Conservation (phyloP, 2,329 filamentous ascomycete genomes). For the Massarina eburnea region DNA sequence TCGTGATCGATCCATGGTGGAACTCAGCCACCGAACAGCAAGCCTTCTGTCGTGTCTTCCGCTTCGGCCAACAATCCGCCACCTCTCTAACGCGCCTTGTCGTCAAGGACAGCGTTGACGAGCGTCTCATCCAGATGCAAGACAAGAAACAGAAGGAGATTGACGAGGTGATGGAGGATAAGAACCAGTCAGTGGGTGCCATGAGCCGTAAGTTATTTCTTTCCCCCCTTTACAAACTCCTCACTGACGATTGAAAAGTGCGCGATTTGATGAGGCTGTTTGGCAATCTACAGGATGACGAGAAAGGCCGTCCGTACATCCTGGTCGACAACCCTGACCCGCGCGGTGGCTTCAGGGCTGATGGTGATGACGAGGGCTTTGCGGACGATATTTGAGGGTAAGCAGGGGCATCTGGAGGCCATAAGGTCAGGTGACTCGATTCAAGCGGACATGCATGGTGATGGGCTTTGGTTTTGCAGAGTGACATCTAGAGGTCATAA, state of each 20-base stretch:
- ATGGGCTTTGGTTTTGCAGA: too few relatives aligned
- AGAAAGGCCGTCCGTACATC: slow-evolving; percentile 45
- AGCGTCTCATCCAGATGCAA: slow-evolving; percentile 59
- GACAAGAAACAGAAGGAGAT: slow-evolving; percentile 53
- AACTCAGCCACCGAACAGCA: slow-evolving; percentile 65
- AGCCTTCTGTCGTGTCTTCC: slow-evolving; percentile 63
- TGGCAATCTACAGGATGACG: slow-evolving; percentile 44
- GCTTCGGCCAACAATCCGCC: slow-evolving; percentile 65
- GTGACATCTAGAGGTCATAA: too few relatives aligned
- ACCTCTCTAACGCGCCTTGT: slow-evolving; percentile 62
- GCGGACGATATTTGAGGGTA: slow-evolving; percentile 21
- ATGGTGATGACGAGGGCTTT: slow-evolving; percentile 36
- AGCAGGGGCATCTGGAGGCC: not conserved
- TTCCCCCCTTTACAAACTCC: slow-evolving; percentile 5
- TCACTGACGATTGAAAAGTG: slow-evolving; percentile 22
- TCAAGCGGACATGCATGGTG: too few relatives aligned
- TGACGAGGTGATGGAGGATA: slow-evolving; percentile 47
- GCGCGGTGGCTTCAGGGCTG: slow-evolving; percentile 32
- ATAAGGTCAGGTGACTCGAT: too few relatives aligned
- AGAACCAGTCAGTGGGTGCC: slow-evolving; percentile 21
- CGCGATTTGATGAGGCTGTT: slow-evolving; percentile 51
- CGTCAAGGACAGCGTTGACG: slow-evolving; percentile 60
- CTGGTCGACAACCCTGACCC: slow-evolving; percentile 39
- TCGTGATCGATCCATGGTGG: slow-evolving; percentile 59
- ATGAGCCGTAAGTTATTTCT: slow-evolving; percentile 24